phyloP scores from a whole-genome alignment of 164 flowering plant genomes.

The Aristolochia fimbriata region DNA sequence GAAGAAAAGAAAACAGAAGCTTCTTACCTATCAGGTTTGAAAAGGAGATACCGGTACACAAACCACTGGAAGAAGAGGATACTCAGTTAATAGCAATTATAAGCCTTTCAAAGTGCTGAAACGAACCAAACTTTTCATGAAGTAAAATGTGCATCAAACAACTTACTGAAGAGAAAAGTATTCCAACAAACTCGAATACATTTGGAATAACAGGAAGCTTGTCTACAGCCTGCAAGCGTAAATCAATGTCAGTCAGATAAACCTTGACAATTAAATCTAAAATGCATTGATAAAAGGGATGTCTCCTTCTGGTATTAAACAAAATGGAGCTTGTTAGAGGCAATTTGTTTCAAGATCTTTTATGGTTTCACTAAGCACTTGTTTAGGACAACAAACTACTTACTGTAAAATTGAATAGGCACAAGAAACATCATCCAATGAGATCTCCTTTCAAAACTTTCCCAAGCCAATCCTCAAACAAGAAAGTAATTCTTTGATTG shows the following conservation, averaged over 20 bases:
- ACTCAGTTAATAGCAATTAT: background rate
- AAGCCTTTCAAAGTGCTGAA: background rate
- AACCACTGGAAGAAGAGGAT: constrained; percentile 64
- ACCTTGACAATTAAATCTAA: background rate
- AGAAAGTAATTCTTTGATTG: no score
- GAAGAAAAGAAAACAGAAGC: background rate
- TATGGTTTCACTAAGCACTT: no score
- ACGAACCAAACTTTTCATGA: background rate
- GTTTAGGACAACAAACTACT: no score
- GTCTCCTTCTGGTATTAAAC: no score
- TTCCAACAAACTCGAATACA: constrained; percentile 62
- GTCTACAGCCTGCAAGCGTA: constrained; percentile 54
- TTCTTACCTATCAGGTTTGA: constrained; percentile 77
- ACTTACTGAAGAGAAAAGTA: constrained; percentile 70
- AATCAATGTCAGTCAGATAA: background rate
- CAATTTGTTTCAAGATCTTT: no score
- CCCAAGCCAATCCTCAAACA: no score
- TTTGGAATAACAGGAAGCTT: constrained; percentile 70
- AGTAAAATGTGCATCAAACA: background rate
- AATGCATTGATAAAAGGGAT: no score
- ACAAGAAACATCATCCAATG: no score
- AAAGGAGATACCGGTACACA: constrained; percentile 72
- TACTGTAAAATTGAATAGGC: no score
- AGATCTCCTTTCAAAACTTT: no score
- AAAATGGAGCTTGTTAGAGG: no score